Evolutionary conservation across 345 rosid species (phyloP), one percentile per base, ranked within the genome.

Genomic region (Populus pruinosa): DNA sequence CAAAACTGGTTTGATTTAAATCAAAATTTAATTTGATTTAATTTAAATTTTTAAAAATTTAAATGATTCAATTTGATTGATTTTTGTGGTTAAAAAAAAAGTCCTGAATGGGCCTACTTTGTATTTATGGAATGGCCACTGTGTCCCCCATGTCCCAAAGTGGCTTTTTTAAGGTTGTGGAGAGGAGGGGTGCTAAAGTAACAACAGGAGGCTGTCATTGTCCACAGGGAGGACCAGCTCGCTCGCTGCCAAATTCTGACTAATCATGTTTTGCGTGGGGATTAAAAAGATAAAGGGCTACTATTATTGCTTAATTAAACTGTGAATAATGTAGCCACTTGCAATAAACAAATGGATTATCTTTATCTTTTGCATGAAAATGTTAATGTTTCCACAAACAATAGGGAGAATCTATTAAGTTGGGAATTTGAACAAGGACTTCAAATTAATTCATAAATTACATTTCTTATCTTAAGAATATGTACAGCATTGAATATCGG

Each of bases 191-290:
- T 25, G 71, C 70, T 66, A 65, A 49, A 66, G 47, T 65, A 62
- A 75, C 47, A 62, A 75, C 47, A 14, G 69, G 6, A 56, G 31
- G 44, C 18, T 66, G 71, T 75, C 77, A 20, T 47, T 63, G 70
- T 75, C 64, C 50, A 33, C 6, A 44, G 12, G 31, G 12, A 49
- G 21, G 78, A 75, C 71, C 71, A 65, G 14, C 76, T 47, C 44
- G 2, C 68, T 8, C 56, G 8, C 61, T 12, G 4, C 67, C 76
- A 11, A 23, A 35, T 67, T 53, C 35, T 50, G 66, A 29, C 65
- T 49, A 21, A 7, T 47, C 73, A 10, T 31, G 36, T 49, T 47
- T 70, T 13, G 56, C 56, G 27, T 44, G 55, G 73, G 59, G 56
- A 70, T 23, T 70, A 41, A 70, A 70, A 43, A 44, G n/a, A 47